Conservation (phyloP, 2,329 filamentous ascomycete species). For the Emydomyces testavorans region DNA sequence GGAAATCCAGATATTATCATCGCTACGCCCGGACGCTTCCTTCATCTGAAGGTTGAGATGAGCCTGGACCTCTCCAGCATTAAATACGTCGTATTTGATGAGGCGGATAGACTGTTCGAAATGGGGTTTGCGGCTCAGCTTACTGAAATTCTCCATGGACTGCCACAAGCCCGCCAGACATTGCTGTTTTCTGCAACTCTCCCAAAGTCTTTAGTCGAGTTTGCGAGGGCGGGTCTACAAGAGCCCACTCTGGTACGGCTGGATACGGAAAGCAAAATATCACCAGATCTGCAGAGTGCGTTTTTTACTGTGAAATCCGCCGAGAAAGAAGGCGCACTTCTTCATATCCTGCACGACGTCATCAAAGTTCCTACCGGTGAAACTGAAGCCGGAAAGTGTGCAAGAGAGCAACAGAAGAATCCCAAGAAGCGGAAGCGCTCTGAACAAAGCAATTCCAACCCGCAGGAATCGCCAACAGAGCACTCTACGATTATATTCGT, state of each 20-base stretch:
- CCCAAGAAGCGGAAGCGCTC: slow-evolving; percentile 39
- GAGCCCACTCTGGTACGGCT: slow-evolving; percentile 83
- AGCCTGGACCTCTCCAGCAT: slow-evolving; percentile 78
- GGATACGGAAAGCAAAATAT: slow-evolving; percentile 91
- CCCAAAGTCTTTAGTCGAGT: slow-evolving; percentile 88
- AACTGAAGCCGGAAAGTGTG: slow-evolving; percentile 42
- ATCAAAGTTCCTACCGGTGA: slow-evolving; percentile 74
- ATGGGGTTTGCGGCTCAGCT: slow-evolving; percentile 96
- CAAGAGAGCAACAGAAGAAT: slow-evolving; percentile 34
- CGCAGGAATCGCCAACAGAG: slow-evolving; percentile 62
- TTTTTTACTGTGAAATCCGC: slow-evolving; percentile 88
- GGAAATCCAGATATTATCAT: slow-evolving; percentile 95
- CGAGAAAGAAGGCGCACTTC: slow-evolving; percentile 84
- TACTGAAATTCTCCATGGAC: slow-evolving; percentile 79
- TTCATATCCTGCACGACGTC: slow-evolving; percentile 80
- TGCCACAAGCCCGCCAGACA: slow-evolving; percentile 77
- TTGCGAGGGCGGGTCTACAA: slow-evolving; percentile 82
- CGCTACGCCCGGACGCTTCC: slow-evolving; percentile 87
- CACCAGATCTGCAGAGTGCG: slow-evolving; percentile 85
- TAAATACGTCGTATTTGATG: slow-evolving; percentile 91
- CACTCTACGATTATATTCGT: slow-evolving; percentile 93
- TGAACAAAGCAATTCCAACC: slow-evolving; percentile 39
- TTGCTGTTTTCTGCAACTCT: slow-evolving; percentile 91
- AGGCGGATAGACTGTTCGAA: slow-evolving; percentile 92
- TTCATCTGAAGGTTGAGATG: slow-evolving; percentile 98